Evolutionary conservation across 1,284 basidiomycete species (phyloP).

Genomic region (Gastroboletus turbinatus): DNA sequence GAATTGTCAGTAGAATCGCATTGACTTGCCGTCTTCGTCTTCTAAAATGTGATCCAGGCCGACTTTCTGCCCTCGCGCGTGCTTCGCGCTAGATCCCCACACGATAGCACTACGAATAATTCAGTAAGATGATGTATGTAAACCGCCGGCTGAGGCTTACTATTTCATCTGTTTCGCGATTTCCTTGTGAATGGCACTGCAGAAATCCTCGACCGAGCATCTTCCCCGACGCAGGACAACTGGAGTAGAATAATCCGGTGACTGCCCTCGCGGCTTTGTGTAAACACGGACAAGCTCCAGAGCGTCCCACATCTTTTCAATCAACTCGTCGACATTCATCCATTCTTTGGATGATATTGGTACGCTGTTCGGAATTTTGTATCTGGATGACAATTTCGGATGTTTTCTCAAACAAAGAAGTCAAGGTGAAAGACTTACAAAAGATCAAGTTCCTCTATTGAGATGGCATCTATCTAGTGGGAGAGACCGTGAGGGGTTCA

Average conservation of each 20-base stretch:
- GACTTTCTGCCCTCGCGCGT: slow-evolving; percentile 94
- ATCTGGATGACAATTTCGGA: slow-evolving; percentile 41
- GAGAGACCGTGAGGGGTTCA: slow-evolving; percentile 14
- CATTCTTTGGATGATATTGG: slow-evolving; percentile 92
- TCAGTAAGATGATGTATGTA: slow-evolving; percentile 9
- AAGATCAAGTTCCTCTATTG: slow-evolving; percentile 97
- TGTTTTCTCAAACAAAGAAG: background rate
- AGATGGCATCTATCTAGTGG: slow-evolving; percentile 92
- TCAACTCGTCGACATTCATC: slow-evolving; percentile 96
- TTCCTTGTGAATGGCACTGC: slow-evolving; percentile 87
- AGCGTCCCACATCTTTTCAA: slow-evolving; percentile 88
- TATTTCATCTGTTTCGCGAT: slow-evolving; percentile 93
- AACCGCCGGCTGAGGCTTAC: slow-evolving; percentile 42
- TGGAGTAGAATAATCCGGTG: slow-evolving; percentile 85
- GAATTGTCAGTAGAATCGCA: background rate
- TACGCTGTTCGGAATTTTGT: slow-evolving; percentile 93
- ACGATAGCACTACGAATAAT: slow-evolving; percentile 72
- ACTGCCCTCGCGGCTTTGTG: slow-evolving; percentile 90
- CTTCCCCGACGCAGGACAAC: slow-evolving; percentile 79
- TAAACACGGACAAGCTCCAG: slow-evolving; percentile 91
- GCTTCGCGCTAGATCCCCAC: slow-evolving; percentile 95
- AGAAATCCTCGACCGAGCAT: slow-evolving; percentile 89
- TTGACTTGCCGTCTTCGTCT: slow-evolving; percentile 78
- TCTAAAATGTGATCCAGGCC: slow-evolving; percentile 88
- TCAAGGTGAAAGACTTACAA: slow-evolving; percentile 50